Evolutionary conservation across 2,329 filamentous ascomycete genomes (phyloP).

Genomic region (Colletotrichum higginsianum): DNA sequence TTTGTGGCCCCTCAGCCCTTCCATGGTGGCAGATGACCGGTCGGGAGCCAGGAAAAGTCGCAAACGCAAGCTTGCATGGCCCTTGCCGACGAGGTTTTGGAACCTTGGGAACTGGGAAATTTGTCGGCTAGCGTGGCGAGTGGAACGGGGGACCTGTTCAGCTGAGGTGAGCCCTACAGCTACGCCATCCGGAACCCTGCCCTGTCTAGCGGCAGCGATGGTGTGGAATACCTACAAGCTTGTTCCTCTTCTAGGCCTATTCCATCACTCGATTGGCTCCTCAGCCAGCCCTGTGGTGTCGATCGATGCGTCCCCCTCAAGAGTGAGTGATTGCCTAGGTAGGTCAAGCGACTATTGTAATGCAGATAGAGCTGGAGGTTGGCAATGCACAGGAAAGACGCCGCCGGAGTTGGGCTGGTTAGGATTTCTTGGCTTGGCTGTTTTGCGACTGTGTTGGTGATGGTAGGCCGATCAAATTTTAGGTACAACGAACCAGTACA

Average conservation of each 20-base stretch:
- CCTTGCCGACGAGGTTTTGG: constrained; percentile 1
- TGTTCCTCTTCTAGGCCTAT: constrained; percentile 48
- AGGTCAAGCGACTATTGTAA: constrained; percentile 9
- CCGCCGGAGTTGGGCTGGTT: background rate
- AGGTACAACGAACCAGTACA: too few relatives aligned
- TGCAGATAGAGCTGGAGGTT: constrained; percentile 13
- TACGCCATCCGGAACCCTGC: constrained; percentile 47
- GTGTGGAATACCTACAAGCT: constrained; percentile 44
- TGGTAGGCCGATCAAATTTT: background rate
- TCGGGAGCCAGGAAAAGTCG: constrained; percentile 13
- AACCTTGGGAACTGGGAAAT: constrained; percentile 18
- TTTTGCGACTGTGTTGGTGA: background rate
- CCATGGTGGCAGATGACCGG: constrained; percentile 43
- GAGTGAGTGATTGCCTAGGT: background rate
- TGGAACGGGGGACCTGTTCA: constrained; percentile 52
- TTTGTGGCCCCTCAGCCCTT: constrained; percentile 28
- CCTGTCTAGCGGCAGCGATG: constrained; percentile 37
- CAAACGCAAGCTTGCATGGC: constrained; percentile 26
- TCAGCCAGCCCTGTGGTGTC: constrained; percentile 42
- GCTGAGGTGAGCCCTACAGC: constrained; percentile 57
- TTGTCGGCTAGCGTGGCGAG: constrained; percentile 49
- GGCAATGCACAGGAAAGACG: background rate
- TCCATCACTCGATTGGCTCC: constrained; percentile 47
- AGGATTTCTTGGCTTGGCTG: background rate
- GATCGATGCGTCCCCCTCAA: constrained; percentile 39